Base-by-base conservation (phyloP, 768 basidiomycete genomes). In the Asterophora parasitica region DNA sequence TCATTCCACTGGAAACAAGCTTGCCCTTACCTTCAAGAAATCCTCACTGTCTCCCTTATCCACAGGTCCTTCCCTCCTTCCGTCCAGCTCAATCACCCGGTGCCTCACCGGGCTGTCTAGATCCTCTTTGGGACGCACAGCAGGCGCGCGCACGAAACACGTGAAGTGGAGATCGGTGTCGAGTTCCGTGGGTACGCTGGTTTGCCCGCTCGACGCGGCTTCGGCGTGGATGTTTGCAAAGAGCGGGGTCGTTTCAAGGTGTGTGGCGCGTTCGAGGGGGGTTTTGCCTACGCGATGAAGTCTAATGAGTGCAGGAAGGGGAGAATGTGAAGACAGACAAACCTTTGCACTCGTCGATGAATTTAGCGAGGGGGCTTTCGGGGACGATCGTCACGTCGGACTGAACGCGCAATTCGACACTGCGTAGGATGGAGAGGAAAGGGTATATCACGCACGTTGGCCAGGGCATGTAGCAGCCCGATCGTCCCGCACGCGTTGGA, bases 401-500 rank as follows among this genome's bases (percentile, higher is more conserved):
- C 85, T 87, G 28, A 15, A 6, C 11, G 30, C 16, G 8, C 10
- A 7, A 13, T 28, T 8, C n/a, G 37, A 11, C 2, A 34, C 44
- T 26, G 1, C 5, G 5, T 27, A 16, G 30, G 16, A 32, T 32
- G n/a, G 20, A 7, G 7, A 30, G 10, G 39, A 9, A 16, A 19
- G n/a, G 40, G 4, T 23, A 49, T 23, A 23, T 23, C 12, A 62
- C 79, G 53, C 50, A 92, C 86, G 61, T 97, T 96, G 16, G 81
- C 79, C 36, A 96, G 66, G 8, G 89, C 80, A 57, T 94, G 92
- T 5, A 93, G 73, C 13, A 93, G 72, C 0, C 83, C 91, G 62
- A 94, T 92, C 0, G 91, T 92, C 3, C 92, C 92, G 58, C 91
- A 92, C 0, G 91, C 90, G 57, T 92, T 92, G 4, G 72, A 63